Conservation (phyloP, 179 eudicot species). For the Amaranthus tricolor region DNA sequence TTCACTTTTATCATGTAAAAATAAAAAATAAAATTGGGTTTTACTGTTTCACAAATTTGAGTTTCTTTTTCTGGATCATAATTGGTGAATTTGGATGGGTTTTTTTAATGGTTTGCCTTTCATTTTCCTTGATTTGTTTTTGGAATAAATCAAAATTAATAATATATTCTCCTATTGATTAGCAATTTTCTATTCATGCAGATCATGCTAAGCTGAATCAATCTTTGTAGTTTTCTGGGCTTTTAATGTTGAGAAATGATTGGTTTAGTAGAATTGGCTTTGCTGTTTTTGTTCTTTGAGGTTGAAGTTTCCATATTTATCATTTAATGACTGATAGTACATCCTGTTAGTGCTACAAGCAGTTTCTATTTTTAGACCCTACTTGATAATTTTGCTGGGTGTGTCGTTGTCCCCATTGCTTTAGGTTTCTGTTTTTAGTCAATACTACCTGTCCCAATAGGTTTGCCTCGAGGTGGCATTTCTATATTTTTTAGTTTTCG, state of each 20-base stretch:
- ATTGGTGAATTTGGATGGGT: neutral
- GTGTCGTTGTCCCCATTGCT: neutral
- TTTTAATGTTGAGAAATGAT: too few relatives aligned
- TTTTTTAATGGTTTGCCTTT: conserved; percentile 15
- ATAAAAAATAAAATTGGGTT: neutral
- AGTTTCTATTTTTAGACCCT: neutral
- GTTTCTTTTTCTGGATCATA: neutral
- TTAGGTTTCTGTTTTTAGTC: neutral
- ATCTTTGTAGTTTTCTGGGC: too few relatives aligned
- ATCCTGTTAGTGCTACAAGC: neutral
- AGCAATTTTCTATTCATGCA: too few relatives aligned
- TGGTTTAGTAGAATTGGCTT: neutral
- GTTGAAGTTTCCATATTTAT: neutral
- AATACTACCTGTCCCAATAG: neutral
- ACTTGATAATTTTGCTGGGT: conserved; percentile 3
- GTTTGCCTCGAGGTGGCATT: too few relatives aligned
- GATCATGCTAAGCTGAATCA: too few relatives aligned
- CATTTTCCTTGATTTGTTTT: neutral
- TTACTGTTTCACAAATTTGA: neutral
- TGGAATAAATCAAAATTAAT: too few relatives aligned
- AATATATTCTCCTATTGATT: too few relatives aligned
- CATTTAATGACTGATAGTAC: neutral
- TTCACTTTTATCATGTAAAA: neutral
- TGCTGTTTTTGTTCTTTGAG: neutral
- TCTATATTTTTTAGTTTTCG: too few relatives aligned